These are phyloP conservation scores for Solanum chiquidenum DNA, from an alignment of 257 asterid genomes.

Conservation along the genomic window DNA sequence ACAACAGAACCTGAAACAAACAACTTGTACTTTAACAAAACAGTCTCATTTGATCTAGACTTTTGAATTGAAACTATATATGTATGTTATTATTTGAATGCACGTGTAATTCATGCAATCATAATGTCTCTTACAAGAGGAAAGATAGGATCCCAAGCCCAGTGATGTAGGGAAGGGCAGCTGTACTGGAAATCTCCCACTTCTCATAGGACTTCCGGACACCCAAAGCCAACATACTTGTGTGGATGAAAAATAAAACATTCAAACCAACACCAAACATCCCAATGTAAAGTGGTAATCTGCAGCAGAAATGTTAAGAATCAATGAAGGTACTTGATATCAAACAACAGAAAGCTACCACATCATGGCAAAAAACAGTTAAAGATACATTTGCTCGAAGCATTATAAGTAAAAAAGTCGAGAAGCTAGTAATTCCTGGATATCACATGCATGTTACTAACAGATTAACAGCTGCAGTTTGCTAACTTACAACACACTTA, in stretches of 20 bases:
- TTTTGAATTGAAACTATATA: background rate
- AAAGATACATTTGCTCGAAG: background rate
- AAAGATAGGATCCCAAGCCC: slow-evolving; percentile 37
- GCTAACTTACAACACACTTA: background rate
- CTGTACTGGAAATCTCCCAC: slow-evolving; percentile 44
- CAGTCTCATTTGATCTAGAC: background rate
- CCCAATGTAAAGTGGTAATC: slow-evolving; percentile 46
- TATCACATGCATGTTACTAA: background rate
- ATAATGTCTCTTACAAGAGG: slow-evolving; percentile 37
- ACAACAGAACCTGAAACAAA: slow-evolving; percentile 34
- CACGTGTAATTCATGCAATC: background rate
- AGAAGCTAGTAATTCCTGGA: background rate
- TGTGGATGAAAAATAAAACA: slow-evolving; percentile 32
- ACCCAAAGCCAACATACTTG: slow-evolving; percentile 40
- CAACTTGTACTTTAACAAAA: background rate
- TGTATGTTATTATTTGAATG: background rate
- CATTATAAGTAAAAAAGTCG: background rate
- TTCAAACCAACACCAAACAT: slow-evolving; percentile 40
- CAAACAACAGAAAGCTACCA: background rate
- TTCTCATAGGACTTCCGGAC: slow-evolving; percentile 29
- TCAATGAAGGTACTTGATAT: background rate
- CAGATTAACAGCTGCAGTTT: background rate
- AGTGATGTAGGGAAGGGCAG: slow-evolving; percentile 45
- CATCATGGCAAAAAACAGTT: background rate
- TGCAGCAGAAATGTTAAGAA: slow-evolving; percentile 12